A percentile compares a stretch with the other conserved stretches of the same genome.
phyloP scores from a whole-genome alignment of 495 filamentous ascomycete genomes.

The Barbatosphaeria neglecta region DNA sequence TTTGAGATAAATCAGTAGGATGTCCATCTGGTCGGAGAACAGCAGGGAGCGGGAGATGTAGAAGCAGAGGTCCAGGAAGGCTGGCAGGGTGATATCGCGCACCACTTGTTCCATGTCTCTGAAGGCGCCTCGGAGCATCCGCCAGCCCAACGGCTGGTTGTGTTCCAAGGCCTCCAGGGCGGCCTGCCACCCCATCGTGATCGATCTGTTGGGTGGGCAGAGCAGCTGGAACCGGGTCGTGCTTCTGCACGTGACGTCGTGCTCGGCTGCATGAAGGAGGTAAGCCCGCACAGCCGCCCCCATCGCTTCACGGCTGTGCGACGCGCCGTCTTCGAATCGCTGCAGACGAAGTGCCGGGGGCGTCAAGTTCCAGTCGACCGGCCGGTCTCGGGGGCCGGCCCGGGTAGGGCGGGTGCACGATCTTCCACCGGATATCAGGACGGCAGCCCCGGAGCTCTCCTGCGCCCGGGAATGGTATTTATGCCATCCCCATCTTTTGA shows the following conservation, averaged over 20 bases:
- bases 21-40: not conserved
- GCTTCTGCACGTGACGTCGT: not conserved
- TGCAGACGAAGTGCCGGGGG: not conserved
- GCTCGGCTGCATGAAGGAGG: not conserved
- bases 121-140: not conserved
- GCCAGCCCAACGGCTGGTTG: not conserved
- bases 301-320: not conserved
- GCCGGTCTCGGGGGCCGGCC: too few species aligned
- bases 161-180: not conserved
- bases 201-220: not conserved
- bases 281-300: not conserved
- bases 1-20: not conserved
- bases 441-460: not conserved
- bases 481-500: not conserved
- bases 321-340: not conserved
- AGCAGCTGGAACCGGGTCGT: not conserved
- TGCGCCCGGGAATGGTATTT: not conserved
- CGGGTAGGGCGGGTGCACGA: not conserved
- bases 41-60: not conserved
- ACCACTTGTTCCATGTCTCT: not conserved
- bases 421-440: not conserved
- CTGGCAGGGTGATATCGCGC: not conserved
- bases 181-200: not conserved
- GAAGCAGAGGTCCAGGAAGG: not conserved
- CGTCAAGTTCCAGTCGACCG: not conserved